Base-by-base conservation (phyloP, 208 protist genomes). In the Trypanosoma rangeli region DNA sequence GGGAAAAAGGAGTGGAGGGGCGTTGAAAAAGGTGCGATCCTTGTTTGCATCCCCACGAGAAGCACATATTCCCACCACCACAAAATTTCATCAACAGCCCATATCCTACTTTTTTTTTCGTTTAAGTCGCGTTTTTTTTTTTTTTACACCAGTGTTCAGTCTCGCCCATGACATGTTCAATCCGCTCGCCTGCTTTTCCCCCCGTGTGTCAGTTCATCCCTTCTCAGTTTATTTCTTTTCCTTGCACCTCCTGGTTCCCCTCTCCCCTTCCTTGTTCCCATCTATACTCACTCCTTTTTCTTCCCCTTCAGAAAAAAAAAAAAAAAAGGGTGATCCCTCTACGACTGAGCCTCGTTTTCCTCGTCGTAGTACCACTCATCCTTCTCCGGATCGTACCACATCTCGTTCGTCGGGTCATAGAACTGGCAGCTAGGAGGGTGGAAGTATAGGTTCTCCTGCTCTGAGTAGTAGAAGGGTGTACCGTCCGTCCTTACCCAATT, bases 371-470 rank as follows among this genome's bases (percentile, higher is more conserved):
- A 93, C 90, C 90, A 95, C 83, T 95, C 90, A 28, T 92, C 79
- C 73, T 90, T 92, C 72, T 90, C 85, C 9, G 90, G 86, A 69
- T 93, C 90, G 60, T 92, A 95, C 90, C 90, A 95, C 87, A 95
- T 93, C 74, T 89, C 82, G 74, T 92, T 93, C 20, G 85, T 92
- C 0, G 90, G 90, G 68, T 95, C 90, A 59, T 92, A 95, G 78
- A 93, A 95, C 78, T 95, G 90, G 63, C 84, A 87, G 72, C 87
- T 93, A 86, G 90, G 84, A 54, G 90, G 87, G 79, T 93, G 87
- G 78, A 90, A 95, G 80, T 93, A 95, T 16, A 95, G 71, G 64
- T 95, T 95, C 68, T 95, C 90, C 54, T 68, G 81, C 35, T 76
- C 79, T 12, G 83, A 93, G 82, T 93, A 95, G 80, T 93, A 95